Evolutionary conservation across 352 stramenopile genomes (phyloP).

Genomic region (Globisporangium nodosum): DNA sequence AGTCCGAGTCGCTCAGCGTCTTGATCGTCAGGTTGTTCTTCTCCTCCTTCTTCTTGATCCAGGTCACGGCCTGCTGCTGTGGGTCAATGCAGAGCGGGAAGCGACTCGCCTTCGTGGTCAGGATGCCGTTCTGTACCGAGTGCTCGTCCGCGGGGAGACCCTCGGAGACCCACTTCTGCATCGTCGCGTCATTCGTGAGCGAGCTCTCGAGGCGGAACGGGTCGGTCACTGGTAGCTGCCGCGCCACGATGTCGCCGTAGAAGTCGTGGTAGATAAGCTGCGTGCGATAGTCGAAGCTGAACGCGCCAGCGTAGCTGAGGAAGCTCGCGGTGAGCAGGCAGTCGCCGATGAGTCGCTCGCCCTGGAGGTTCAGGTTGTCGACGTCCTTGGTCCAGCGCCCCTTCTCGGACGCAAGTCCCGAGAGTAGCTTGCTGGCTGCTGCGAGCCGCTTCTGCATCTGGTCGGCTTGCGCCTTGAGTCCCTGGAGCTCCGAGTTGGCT

Average conservation of each 20-base stretch:
- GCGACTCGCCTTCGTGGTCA: constrained; percentile 91
- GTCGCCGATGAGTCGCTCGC: constrained; percentile 85
- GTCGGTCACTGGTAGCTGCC: constrained; percentile 78
- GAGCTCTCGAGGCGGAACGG: constrained; percentile 88
- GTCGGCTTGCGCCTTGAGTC: constrained; percentile 89
- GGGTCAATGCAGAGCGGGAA: constrained; percentile 96
- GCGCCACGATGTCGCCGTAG: constrained; percentile 74
- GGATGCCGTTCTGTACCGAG: constrained; percentile 94
- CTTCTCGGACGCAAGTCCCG: constrained; percentile 88
- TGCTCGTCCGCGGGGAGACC: constrained; percentile 92
- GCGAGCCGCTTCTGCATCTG: constrained; percentile 94
- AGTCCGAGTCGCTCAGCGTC: constrained; percentile 91
- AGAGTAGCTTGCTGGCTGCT: constrained; percentile 91
- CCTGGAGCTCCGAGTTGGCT: constrained; percentile 90
- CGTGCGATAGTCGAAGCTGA: constrained; percentile 88
- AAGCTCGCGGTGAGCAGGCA: constrained; percentile 90
- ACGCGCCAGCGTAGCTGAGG: constrained; percentile 87
- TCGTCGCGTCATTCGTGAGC: constrained; percentile 90
- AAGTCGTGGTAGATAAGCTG: constrained; percentile 89
- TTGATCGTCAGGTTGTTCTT: constrained; percentile 91
- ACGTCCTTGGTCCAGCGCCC: constrained; percentile 92
- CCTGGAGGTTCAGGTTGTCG: constrained; percentile 75
- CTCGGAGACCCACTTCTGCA: constrained; percentile 93
- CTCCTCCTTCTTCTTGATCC: constrained; percentile 96
- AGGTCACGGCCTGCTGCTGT: constrained; percentile 93